Conservation (phyloP, 129 eudicot species). For the Saposhnikovia divaricata region DNA sequence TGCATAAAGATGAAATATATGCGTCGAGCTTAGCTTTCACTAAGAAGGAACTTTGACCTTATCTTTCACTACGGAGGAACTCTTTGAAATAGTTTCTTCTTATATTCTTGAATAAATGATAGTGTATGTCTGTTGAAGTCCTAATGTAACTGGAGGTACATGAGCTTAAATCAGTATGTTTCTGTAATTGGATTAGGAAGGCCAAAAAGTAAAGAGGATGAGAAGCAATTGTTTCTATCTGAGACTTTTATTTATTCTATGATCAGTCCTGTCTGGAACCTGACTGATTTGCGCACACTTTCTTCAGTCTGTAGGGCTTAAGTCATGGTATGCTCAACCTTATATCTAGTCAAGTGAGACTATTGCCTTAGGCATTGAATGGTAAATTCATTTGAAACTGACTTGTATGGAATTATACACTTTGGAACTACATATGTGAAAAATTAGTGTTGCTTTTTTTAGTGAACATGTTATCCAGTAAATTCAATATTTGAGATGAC, state of each 20-base stretch:
- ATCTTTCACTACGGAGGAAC: background rate
- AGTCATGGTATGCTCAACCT: background rate
- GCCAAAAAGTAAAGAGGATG: background rate
- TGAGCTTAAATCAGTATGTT: background rate
- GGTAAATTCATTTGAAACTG: background rate
- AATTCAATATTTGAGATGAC: background rate
- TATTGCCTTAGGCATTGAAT: background rate
- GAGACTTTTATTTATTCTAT: background rate
- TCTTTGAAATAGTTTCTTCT: background rate
- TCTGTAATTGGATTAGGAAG: background rate
- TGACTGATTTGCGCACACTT: background rate
- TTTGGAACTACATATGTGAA: background rate
- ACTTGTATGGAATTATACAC: background rate
- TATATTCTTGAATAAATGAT: too few relatives aligned
- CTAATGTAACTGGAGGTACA: background rate
- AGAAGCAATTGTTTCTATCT: background rate
- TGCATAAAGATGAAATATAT: background rate
- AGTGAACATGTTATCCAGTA: background rate
- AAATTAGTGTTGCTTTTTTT: background rate
- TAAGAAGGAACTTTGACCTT: too few relatives aligned
- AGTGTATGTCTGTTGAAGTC: background rate
- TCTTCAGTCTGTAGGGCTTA: background rate
- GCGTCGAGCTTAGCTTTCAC: background rate
- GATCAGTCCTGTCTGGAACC: background rate
- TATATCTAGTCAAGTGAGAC: background rate